Conservation (phyloP, 2,329 filamentous ascomycete genomes). For the Microdochium paspali region DNA sequence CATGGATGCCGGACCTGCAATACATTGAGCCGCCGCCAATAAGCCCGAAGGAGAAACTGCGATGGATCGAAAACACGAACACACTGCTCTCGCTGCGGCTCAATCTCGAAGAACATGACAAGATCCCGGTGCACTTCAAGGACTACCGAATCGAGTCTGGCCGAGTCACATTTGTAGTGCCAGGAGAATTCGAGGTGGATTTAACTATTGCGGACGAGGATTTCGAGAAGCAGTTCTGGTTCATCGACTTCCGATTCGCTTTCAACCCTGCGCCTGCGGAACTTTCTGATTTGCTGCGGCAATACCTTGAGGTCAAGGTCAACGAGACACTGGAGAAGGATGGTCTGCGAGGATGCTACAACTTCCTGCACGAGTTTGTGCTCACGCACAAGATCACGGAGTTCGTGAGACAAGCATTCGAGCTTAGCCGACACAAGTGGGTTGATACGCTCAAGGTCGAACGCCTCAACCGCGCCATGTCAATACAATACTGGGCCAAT, state of each 20-base stretch:
- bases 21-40: slow-evolving; percentile 70
- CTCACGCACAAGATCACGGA: slow-evolving; percentile 86
- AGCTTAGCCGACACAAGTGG: slow-evolving; percentile 65
- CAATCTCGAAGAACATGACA: slow-evolving; percentile 75
- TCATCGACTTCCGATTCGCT: slow-evolving; percentile 81
- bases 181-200: slow-evolving; percentile 85
- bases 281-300: slow-evolving; percentile 53
- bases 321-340: slow-evolving; percentile 63
- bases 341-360: slow-evolving; percentile 72
- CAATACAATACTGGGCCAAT: slow-evolving; percentile 84
- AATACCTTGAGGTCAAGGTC: slow-evolving; percentile 58
- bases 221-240: slow-evolving; percentile 76
- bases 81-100: slow-evolving; percentile 73
- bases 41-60: slow-evolving; percentile 61
- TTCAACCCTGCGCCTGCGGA: slow-evolving; percentile 61
- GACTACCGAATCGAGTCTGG: slow-evolving; percentile 74
- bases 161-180: slow-evolving; percentile 79
- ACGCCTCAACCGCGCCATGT: slow-evolving; percentile 68
- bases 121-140: slow-evolving; percentile 63
- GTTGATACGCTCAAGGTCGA: slow-evolving; percentile 70
- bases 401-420: slow-evolving; percentile 65
- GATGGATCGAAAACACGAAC: slow-evolving; percentile 72
- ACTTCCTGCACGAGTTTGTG: slow-evolving; percentile 77
- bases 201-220: slow-evolving; percentile 85
- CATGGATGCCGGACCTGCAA: slow-evolving; percentile 72